These are phyloP conservation scores for Pseudocercospora macadamiae DNA, from an alignment of 2,329 filamentous ascomycete genomes.

Conservation along the genomic window DNA sequence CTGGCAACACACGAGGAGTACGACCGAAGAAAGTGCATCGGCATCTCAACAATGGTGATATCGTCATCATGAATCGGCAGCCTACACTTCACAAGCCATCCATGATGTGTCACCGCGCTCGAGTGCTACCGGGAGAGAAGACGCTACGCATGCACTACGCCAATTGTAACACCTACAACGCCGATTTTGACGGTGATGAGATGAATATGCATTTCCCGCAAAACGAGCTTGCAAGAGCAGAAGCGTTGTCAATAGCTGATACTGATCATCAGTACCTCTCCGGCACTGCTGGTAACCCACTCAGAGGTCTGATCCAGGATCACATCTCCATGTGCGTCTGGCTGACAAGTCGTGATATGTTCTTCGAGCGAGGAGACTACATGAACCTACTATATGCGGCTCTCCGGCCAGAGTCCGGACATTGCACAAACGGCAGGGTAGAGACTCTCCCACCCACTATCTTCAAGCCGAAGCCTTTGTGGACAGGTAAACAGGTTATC, in stretches of 20 bases:
- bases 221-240: slow-evolving; percentile 89
- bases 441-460: slow-evolving; percentile 79
- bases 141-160: slow-evolving; percentile 99
- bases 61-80: slow-evolving; percentile 98
- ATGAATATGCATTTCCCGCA: slow-evolving; percentile 99
- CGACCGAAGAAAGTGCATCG: slow-evolving; percentile 95
- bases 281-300: slow-evolving; percentile 86
- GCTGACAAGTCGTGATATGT: slow-evolving; percentile 87
- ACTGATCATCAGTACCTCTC: slow-evolving; percentile 97
- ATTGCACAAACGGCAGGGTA: slow-evolving; percentile 81
- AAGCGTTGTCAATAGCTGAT: slow-evolving; percentile 90
- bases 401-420: slow-evolving; percentile 84
- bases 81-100: slow-evolving; percentile 97
- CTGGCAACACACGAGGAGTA: slow-evolving; percentile 67
- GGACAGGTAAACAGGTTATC: slow-evolving; percentile 97
- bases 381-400: slow-evolving; percentile 92
- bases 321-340: slow-evolving; percentile 93
- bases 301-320: slow-evolving; percentile 96
- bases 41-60: slow-evolving; percentile 93
- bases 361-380: slow-evolving; percentile 86
- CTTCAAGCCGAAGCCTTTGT: slow-evolving; percentile 76
- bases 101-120: slow-evolving; percentile 96
- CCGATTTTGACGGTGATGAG: slow-evolving; percentile 98
- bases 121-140: slow-evolving; percentile 90
- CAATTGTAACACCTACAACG: slow-evolving; percentile 99